phyloP scores from a whole-genome alignment of 306 rosid genomes.

The Prinsepia uniflora region DNA sequence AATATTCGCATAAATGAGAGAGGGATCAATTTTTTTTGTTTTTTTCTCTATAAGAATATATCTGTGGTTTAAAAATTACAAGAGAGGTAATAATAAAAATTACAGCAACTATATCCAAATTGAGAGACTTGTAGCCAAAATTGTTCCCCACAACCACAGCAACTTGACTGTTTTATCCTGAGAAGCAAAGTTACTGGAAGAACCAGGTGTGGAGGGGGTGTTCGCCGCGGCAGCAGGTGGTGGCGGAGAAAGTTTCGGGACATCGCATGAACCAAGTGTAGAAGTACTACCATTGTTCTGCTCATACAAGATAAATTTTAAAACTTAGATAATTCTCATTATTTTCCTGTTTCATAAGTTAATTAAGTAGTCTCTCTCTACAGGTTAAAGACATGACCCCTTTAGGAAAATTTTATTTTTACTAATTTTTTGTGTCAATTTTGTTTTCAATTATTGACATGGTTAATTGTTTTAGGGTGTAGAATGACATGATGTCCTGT shows the following conservation, averaged over 20 bases:
- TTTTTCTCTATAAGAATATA: constrained; percentile 5
- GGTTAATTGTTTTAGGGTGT: no score
- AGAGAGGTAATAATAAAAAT: constrained; percentile 14
- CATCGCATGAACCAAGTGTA: constrained; percentile 63
- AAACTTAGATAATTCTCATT: background rate
- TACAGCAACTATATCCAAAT: constrained; percentile 33
- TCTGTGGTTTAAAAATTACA: constrained; percentile 27
- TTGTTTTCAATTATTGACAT: no score
- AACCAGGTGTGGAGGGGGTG: constrained; percentile 10
- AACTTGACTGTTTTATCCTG: constrained; percentile 29
- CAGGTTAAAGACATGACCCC: no score
- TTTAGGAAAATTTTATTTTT: no score
- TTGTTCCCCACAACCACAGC: constrained; percentile 38
- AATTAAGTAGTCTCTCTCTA: no score
- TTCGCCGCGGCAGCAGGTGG: constrained; percentile 58
- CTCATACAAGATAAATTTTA: background rate
- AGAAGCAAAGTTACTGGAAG: constrained; percentile 28
- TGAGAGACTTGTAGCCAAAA: constrained; percentile 35
- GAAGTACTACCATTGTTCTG: constrained; percentile 63
- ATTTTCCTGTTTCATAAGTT: background rate
- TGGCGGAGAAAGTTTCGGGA: constrained; percentile 81
- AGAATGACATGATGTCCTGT: no score
- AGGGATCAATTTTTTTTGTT: background rate
- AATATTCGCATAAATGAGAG: constrained; percentile 6
- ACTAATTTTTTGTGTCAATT: no score